phyloP scores from a whole-genome alignment of 305 asterid species.

The Solanum hybrid region DNA sequence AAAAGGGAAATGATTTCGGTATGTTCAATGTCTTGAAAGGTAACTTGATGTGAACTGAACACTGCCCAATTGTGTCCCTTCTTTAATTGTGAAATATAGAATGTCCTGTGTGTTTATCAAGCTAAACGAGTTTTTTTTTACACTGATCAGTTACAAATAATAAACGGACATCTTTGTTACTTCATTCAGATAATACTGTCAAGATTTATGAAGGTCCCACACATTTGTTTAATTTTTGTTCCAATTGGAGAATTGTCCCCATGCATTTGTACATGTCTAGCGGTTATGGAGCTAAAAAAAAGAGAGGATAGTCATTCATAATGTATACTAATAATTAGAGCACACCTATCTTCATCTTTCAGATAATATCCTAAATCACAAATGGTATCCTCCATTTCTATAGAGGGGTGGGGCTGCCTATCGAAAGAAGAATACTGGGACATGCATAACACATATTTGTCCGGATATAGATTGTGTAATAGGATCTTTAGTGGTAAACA shows the following conservation, averaged over 20 bases:
- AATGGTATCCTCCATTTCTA: background rate
- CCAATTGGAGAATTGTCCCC: background rate
- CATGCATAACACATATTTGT: background rate
- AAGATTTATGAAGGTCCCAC: background rate
- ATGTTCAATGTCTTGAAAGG: background rate
- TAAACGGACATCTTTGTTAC: background rate
- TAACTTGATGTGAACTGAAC: background rate
- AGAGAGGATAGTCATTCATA: background rate
- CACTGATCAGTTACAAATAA: background rate
- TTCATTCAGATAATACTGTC: background rate
- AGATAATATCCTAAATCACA: background rate
- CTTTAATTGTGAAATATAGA: background rate
- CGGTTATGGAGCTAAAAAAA: background rate
- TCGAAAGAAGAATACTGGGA: background rate
- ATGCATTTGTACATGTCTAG: background rate
- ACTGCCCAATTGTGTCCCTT: background rate
- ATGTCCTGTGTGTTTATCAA: background rate
- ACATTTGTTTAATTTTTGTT: background rate
- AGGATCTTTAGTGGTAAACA: background rate
- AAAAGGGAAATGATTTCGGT: background rate
- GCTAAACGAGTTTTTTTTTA: background rate
- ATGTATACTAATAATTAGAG: background rate
- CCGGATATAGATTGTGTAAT: background rate
- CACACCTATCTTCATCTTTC: background rate
- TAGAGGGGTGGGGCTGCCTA: background rate